These are phyloP conservation scores for Calendula officinalis DNA, from an alignment of 129 eudicot species.

Conservation along the genomic window DNA sequence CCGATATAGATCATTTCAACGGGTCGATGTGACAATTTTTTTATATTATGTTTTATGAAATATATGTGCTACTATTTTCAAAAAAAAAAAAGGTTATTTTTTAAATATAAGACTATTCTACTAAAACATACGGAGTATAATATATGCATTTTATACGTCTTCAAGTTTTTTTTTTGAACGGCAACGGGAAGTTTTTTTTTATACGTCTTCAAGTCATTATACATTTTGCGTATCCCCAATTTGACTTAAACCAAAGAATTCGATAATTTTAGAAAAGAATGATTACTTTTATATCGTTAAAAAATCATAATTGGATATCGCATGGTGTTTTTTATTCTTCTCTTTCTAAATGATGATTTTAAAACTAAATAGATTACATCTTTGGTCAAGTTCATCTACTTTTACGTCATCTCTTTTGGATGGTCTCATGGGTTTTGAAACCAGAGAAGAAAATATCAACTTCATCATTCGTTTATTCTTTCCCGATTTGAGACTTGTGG, in stretches of 20 bases:
- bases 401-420: conserved; percentile 6
- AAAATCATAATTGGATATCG: too few relatives aligned
- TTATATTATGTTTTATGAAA: neutral
- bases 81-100: too few relatives aligned
- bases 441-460: neutral
- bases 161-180: too few relatives aligned
- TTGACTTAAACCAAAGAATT: too few relatives aligned
- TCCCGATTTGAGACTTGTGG: conserved; percentile 2
- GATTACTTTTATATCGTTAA: too few relatives aligned
- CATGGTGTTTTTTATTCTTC: neutral
- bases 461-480: neutral
- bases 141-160: too few relatives aligned
- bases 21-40: neutral
- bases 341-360: neutral
- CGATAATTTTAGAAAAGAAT: too few relatives aligned
- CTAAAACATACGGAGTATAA: too few relatives aligned
- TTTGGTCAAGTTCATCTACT: neutral
- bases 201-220: too few relatives aligned
- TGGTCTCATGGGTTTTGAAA: neutral
- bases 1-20: neutral
- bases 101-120: too few relatives aligned
- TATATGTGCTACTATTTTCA: neutral
- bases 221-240: too few relatives aligned
- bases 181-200: too few relatives aligned
- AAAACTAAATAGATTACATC: neutral